Percentiles rank a stretch among this genome's conserved stretches.
Evolutionary conservation across 1,139 yeast species (phyloP).

Genomic region (Hemisphaericaspora xylofermentans): DNA sequence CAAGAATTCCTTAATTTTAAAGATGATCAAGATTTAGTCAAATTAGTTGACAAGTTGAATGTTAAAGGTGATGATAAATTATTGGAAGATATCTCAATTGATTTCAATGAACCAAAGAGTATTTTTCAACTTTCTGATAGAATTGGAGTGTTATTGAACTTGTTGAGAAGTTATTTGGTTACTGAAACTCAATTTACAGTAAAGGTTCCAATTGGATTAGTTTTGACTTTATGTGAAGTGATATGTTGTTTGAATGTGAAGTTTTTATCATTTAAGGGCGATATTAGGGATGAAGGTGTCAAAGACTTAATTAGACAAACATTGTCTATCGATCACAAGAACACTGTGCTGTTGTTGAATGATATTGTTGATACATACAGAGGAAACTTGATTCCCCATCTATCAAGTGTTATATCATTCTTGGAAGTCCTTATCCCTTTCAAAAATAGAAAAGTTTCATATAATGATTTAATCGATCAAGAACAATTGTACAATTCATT

Average conservation of each 20-base stretch:
- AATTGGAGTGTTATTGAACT: slow-evolving; percentile 42
- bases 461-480: slow-evolving; percentile 27
- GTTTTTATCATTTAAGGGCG: slow-evolving; percentile 55
- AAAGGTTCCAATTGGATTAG: slow-evolving; percentile 56
- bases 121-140: slow-evolving; percentile 52
- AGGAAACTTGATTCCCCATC: slow-evolving; percentile 49
- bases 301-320: slow-evolving; percentile 42
- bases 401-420: slow-evolving; percentile 45
- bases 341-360: slow-evolving; percentile 43
- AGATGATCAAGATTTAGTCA: slow-evolving; percentile 49
- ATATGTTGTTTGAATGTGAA: slow-evolving; percentile 53
- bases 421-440: slow-evolving; percentile 58
- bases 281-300: slow-evolving; percentile 52
- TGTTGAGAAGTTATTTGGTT: slow-evolving; percentile 46
- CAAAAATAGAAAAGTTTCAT: slow-evolving; percentile 36
- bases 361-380: slow-evolving; percentile 39
- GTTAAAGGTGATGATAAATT: slow-evolving; percentile 9
- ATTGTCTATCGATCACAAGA: slow-evolving; percentile 42
- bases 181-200: slow-evolving; percentile 49
- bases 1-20: slow-evolving; percentile 55
- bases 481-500: slow-evolving; percentile 33
- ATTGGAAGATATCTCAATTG: slow-evolving; percentile 42
- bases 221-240: slow-evolving; percentile 50
- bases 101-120: slow-evolving; percentile 54
- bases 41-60: slow-evolving; percentile 35